These are phyloP conservation scores for Fusarium newnesense DNA, from an alignment of 2,329 filamentous ascomycete genomes.

Conservation along the genomic window DNA sequence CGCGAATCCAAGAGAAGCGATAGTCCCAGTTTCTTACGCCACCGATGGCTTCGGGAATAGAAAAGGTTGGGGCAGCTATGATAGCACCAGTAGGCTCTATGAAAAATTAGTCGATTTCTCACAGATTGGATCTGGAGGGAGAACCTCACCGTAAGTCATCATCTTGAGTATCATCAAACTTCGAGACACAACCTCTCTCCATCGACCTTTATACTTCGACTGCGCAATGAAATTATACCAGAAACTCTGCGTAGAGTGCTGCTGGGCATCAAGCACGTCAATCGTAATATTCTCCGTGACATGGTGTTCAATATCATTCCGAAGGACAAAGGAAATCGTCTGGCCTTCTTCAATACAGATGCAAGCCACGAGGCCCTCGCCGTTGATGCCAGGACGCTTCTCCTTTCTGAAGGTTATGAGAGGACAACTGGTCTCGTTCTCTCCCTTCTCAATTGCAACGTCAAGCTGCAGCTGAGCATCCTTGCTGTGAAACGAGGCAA, in stretches of 20 bases:
- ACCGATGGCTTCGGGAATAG: conserved; percentile 78
- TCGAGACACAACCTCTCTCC: conserved; percentile 76
- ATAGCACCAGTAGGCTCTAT: conserved; percentile 80
- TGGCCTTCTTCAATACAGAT: conserved; percentile 73
- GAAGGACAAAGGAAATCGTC: conserved; percentile 74
- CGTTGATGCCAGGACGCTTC: conserved; percentile 61
- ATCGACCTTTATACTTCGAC: conserved; percentile 76
- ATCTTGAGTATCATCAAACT: conserved; percentile 81
- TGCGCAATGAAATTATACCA: conserved; percentile 80
- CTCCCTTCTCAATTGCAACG: conserved; percentile 70
- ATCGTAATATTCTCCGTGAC: conserved; percentile 68
- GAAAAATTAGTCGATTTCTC: not conserved
- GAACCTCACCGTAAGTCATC: conserved; percentile 67
- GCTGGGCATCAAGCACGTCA: conserved; percentile 67
- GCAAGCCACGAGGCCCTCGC: conserved; percentile 70
- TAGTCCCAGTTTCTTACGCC: conserved; percentile 77
- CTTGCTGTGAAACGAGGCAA: conserved; percentile 70
- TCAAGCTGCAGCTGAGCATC: conserved; percentile 72
- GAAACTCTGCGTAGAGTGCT: conserved; percentile 75
- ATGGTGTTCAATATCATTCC: conserved; percentile 69
- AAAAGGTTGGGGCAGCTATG: conserved; percentile 80
- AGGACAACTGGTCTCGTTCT: conserved; percentile 56
- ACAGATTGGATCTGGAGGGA: accelerated
- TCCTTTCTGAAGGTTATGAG: conserved; percentile 65
- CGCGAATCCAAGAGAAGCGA: conserved; percentile 81